phyloP scores from a whole-genome alignment of 208 protist genomes.

The Trypanosoma vivax region DNA sequence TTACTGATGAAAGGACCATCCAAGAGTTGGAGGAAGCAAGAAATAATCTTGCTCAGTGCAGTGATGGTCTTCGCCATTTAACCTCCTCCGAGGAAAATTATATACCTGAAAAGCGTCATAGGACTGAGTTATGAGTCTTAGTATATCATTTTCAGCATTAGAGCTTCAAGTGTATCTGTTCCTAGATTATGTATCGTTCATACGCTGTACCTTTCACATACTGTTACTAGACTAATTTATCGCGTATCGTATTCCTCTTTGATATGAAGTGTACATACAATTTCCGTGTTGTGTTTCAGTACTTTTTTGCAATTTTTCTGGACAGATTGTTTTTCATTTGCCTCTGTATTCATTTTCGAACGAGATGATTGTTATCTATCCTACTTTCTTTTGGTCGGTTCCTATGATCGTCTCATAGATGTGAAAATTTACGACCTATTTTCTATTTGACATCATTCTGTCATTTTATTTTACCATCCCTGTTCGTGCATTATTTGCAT shows the following conservation, averaged over 20 bases:
- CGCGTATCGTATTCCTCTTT: too few species aligned
- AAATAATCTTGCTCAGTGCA: slow-evolving; percentile 2
- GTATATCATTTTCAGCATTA: slow-evolving; percentile 5
- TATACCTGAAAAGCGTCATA: slow-evolving; percentile 6
- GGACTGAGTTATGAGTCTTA: slow-evolving; percentile 5
- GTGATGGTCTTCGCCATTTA: slow-evolving; percentile 5
- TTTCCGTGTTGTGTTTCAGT: too few species aligned
- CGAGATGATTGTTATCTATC: slow-evolving; percentile 1
- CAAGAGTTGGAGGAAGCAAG: slow-evolving; percentile 39
- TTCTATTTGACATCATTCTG: slow-evolving; percentile 13
- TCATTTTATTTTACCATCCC: slow-evolving; percentile 2
- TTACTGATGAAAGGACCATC: slow-evolving; percentile 40
- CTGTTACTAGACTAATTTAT: too few species aligned
- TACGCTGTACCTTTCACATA: too few species aligned
- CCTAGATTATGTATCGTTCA: too few species aligned
- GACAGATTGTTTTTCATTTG: too few species aligned
- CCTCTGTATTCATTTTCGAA: too few species aligned
- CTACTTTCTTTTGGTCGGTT: slow-evolving; percentile 8
- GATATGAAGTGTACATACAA: too few species aligned
- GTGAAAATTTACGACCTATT: too few species aligned
- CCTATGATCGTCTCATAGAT: slow-evolving; percentile 2
- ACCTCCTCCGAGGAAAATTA: not conserved
- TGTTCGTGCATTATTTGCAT: slow-evolving; percentile 14
- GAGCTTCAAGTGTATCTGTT: too few species aligned
- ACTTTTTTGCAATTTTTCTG: too few species aligned